Evolutionary conservation across 2,329 filamentous ascomycete species (phyloP), one percentile per base, ranked within the genome.

Genomic region (Geosmithia putterillii): DNA sequence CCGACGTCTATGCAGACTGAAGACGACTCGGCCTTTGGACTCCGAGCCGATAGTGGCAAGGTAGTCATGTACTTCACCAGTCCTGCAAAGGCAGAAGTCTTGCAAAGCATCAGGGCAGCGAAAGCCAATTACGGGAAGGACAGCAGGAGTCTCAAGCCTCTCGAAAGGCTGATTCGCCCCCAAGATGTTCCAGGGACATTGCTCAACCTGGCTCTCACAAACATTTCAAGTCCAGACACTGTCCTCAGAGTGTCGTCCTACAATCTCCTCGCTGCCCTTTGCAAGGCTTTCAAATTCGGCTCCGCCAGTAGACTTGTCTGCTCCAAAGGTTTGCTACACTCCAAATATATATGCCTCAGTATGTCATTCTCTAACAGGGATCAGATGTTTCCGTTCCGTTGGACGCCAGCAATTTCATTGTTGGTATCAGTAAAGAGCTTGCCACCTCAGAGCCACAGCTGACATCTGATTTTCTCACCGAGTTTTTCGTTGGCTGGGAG

Each of bases 21-120:
- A 45, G 79, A 83, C 45, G 78, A 83, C 48, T 76, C 74, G 3
- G 74, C 78, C 2, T 84, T 84, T 56, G 80, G 79, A 1, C 61
- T 84, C 22, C 70, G 79, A 41, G 79, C 79, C 3, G 80, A 84
- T 51, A 80, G 77, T 48, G 80, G 80, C 50, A 82, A 79, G 58
- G 78, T 82, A 41, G 73, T 82, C 43, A 82, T 84, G 78, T 82
- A 79, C 54, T 84, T 84, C 56, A 79, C 78, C 17, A 83, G 79
- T 49, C 67, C 76, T 1, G 76, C 74, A 54, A 81, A 80, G 55
- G 55, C 64, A 7, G 79, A 83, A 47, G 69, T 84, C 18, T 62
- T 84, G 3, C 73, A 79, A 56, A 73, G 74, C 10, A 79, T 84
- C 43, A 71, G 77, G 28, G 66, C 63, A 9, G 78, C 78, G 38